A percentile compares a stretch with the other conserved stretches of the same genome.
These are phyloP conservation scores for Mrakia blollopis DNA, from an alignment of 768 basidiomycete genomes.

Conservation along the genomic window DNA sequence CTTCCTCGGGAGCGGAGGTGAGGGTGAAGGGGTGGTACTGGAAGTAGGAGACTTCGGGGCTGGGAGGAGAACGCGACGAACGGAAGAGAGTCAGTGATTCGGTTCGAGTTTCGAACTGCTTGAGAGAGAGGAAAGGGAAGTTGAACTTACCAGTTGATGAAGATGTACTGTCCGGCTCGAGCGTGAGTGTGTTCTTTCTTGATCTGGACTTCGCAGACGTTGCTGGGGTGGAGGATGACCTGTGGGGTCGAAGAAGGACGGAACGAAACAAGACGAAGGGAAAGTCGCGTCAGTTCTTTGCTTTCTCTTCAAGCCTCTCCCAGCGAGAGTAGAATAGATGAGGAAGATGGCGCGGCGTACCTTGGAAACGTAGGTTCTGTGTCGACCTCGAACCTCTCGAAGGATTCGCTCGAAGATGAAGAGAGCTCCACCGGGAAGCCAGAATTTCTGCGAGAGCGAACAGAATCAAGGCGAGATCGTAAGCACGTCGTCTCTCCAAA, in stretches of 20 bases:
- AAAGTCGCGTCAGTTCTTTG: too few species aligned
- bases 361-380: slow-evolving; percentile 87
- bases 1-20: slow-evolving; percentile 91
- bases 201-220: slow-evolving; percentile 92
- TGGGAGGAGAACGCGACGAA: slow-evolving; percentile 2
- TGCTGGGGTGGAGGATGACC: slow-evolving; percentile 90
- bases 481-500: background rate
- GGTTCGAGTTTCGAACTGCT: background rate
- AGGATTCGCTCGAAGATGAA: slow-evolving; percentile 84
- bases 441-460: slow-evolving; percentile 40
- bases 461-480: background rate
- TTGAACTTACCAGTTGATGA: slow-evolving; percentile 52
- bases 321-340: too few species aligned
- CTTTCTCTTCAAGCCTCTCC: background rate
- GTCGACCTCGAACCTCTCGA: slow-evolving; percentile 77
- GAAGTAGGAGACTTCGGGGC: slow-evolving; percentile 88
- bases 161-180: slow-evolving; percentile 87
- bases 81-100: background rate
- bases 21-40: slow-evolving; percentile 98
- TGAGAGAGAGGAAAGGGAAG: background rate
- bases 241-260: background rate
- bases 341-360: slow-evolving; percentile 9
- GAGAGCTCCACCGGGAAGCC: slow-evolving; percentile 50
- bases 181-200: slow-evolving; percentile 87
- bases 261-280: background rate